Evolutionary conservation across 371 early-diverging fungal genomes (phyloP).

Genomic region (Mucor ambiguus): DNA sequence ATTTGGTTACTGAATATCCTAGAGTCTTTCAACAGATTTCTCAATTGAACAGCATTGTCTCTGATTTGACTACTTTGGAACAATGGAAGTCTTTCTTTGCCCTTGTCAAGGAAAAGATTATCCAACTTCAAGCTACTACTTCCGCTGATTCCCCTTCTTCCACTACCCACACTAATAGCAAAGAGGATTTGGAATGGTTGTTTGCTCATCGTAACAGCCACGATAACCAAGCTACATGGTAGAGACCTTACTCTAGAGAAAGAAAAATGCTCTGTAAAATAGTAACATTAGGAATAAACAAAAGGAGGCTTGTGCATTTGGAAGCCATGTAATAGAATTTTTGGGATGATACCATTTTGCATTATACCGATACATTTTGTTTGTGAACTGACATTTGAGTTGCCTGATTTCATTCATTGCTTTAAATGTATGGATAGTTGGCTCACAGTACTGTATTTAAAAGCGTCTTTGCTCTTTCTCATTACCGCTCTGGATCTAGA

Average conservation of each 20-base stretch:
- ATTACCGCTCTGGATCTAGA: neutral
- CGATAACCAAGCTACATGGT: constrained; percentile 31
- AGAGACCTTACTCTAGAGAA: neutral
- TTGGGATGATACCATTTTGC: neutral
- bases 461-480: neutral
- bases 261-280: neutral
- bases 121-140: constrained; percentile 7
- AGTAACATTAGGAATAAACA: neutral
- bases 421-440: neutral
- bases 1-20: constrained; percentile 22
- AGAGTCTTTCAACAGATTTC: constrained; percentile 14
- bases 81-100: constrained; percentile 22
- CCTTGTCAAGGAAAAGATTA: constrained; percentile 12
- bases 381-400: neutral
- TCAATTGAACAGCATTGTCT: constrained; percentile 13
- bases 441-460: neutral
- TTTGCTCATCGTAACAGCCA: constrained; percentile 23
- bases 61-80: constrained; percentile 13
- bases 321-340: neutral
- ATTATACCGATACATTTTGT: neutral
- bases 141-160: constrained; percentile 5
- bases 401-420: neutral
- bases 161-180: constrained; percentile 14
- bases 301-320: neutral
- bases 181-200: constrained; percentile 25